Base-by-base conservation (phyloP, 2,329 filamentous ascomycete species). In the Fusarium foetens region DNA sequence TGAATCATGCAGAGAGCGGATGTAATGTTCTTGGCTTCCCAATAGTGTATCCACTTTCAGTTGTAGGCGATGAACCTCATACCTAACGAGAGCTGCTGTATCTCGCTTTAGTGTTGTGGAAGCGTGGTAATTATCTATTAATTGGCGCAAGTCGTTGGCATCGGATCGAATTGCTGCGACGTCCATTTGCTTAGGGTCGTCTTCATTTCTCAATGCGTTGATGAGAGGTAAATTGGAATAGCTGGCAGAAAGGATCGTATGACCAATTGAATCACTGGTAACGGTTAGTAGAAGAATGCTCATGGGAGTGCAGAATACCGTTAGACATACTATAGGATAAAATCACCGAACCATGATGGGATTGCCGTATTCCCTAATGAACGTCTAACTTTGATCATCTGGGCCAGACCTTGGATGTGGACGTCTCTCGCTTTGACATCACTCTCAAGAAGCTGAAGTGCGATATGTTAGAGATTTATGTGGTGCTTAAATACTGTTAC, bases 391-490 rank as follows among this genome's bases (percentile, higher is more conserved):
- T 23, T 51, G 23, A 67, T 66, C 64, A 67, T 67, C 21, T 67
- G 63, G n/a, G 64, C 54, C 3, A 67, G 11, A 5, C 74, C 74
- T 19, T 60, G 35, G 9, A 72, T 43, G 10, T 76, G 74, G 6
- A 68, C 51, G 3, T 25, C 60, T 23, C 63, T 65, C 5, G 63
- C 68, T 8, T 41, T 12, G 21, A 16, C 6, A 36, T 76, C 68
- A 14, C 64, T 60, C 9, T 60, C 68, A 8, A 75, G 61, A 4
- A 75, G 59, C 74, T 76, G 17, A 5, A 13, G 21, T 1, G 3
- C n/a, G 11, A 27, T 9, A 11, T 23, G 21, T 58, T 16, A 55
- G 17, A 13, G 8, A 12, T 2, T 17, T 9, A 0, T 2, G 6
- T 7, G 0, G 3, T 3, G 5, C 0, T 9, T 0, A 7, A 19